Evolutionary conservation across 345 rosid genomes (phyloP).

Genomic region (Turritis glabra): DNA sequence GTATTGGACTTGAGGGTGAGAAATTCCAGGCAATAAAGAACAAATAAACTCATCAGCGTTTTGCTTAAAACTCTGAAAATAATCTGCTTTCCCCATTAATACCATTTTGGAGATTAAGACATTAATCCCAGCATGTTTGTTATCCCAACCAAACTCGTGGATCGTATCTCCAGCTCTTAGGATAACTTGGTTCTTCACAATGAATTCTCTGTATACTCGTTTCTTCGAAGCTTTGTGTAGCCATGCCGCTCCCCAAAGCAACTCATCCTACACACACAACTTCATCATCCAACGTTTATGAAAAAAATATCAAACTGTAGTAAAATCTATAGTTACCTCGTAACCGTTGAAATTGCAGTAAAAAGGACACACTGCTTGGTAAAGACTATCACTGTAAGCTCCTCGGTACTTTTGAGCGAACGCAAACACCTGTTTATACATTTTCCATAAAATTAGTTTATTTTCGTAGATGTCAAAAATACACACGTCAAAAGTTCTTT

Average conservation of each 20-base stretch:
- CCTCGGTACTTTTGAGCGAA: conserved; percentile 88
- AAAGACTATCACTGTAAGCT: conserved; percentile 72
- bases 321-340: conserved; percentile 49
- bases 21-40: conserved; percentile 82
- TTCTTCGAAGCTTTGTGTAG: conserved; percentile 81
- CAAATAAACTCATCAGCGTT: conserved; percentile 94
- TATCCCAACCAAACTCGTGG: conserved; percentile 96
- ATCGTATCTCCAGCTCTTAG: conserved; percentile 82
- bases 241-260: conserved; percentile 98
- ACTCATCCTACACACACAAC: conserved; percentile 63
- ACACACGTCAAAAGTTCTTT: not conserved
- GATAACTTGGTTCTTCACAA: conserved; percentile 65
- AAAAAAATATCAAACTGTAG: not conserved
- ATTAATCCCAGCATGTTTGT: conserved; percentile 92
- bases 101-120: conserved; percentile 93
- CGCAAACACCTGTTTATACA: conserved; percentile 59
- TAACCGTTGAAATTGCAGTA: conserved; percentile 90
- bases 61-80: conserved; percentile 74
- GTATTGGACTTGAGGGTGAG: conserved; percentile 85
- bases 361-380: conserved; percentile 82
- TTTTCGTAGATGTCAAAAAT: not conserved
- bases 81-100: conserved; percentile 81
- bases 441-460: not conserved
- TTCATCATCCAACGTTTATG: not conserved
- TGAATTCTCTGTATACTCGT: conserved; percentile 65